A percentile compares a stretch with the other conserved stretches of the same genome.
Conservation (phyloP, 495 filamentous ascomycete species). For the Aspergillus ellipticus region DNA sequence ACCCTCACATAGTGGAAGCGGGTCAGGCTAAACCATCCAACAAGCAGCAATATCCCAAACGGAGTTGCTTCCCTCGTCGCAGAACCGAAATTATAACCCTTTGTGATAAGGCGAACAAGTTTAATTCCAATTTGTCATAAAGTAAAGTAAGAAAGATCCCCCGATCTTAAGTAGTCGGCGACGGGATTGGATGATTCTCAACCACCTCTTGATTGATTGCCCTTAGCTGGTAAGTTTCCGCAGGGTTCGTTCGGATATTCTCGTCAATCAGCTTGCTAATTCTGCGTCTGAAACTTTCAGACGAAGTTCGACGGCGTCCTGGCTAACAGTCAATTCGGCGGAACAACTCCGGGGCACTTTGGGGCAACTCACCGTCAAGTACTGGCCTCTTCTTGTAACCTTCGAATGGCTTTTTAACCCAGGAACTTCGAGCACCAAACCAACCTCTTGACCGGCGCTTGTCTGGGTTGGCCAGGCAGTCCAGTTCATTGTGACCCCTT, state of each 20-base stretch:
- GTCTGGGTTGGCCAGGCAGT: not conserved
- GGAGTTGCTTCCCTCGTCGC: too few relatives aligned
- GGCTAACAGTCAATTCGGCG: not conserved
- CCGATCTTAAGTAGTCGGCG: not conserved
- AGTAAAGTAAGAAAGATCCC: not conserved
- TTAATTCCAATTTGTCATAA: not conserved
- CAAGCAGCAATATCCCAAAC: not conserved
- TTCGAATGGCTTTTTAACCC: conserved; percentile 17
- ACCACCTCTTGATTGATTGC: conserved; percentile 15
- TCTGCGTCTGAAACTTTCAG: conserved; percentile 35
- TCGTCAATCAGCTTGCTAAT: conserved; percentile 41
- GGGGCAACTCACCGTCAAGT: conserved; percentile 4
- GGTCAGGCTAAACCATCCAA: not conserved
- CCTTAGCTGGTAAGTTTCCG: conserved; percentile 27
- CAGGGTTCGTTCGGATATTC: conserved; percentile 24
- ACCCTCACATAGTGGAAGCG: not conserved
- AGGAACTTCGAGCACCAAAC: conserved; percentile 16
- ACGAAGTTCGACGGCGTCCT: conserved; percentile 30
- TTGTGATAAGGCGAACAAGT: not conserved
- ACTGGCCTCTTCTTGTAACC: conserved; percentile 11
- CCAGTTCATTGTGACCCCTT: not conserved
- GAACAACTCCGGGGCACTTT: not conserved
- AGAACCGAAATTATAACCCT: not conserved
- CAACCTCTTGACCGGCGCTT: conserved; percentile 8
- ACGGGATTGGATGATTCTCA: conserved; percentile 2